Evolutionary conservation across 2,329 filamentous ascomycete genomes (phyloP).

Genomic region (Ceratocystis smalleyi): DNA sequence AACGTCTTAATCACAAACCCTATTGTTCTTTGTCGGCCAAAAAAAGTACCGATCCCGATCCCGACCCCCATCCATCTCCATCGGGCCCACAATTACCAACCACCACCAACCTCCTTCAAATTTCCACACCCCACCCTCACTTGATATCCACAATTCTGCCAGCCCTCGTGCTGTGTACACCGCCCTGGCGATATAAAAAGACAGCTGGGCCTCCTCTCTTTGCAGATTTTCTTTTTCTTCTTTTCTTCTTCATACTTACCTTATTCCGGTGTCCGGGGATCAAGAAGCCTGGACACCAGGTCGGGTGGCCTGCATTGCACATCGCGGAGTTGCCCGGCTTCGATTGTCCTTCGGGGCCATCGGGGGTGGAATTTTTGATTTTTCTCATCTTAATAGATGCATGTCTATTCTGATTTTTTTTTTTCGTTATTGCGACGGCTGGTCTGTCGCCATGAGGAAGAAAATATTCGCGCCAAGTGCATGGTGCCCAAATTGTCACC

Average conservation of each 20-base stretch:
- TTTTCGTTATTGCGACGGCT: slow-evolving; percentile 32
- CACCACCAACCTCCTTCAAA: background rate
- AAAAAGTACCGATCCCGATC: background rate
- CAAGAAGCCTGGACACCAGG: slow-evolving; percentile 30
- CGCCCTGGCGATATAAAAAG: slow-evolving; percentile 23
- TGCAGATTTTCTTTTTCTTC: slow-evolving; percentile 21
- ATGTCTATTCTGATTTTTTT: slow-evolving; percentile 17
- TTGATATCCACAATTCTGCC: background rate
- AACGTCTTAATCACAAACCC: background rate
- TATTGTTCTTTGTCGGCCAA: background rate
- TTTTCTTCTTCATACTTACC: slow-evolving; percentile 37
- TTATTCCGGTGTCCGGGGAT: slow-evolving; percentile 30
- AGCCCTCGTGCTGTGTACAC: background rate
- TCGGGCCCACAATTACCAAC: background rate
- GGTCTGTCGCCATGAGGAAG: slow-evolving; percentile 31
- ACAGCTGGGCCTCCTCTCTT: slow-evolving; percentile 9
- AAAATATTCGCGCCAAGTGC: slow-evolving; percentile 12
- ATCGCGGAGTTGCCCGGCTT: slow-evolving; percentile 34
- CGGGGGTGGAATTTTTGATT: slow-evolving; percentile 36
- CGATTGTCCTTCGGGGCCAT: slow-evolving; percentile 39
- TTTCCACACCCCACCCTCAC: background rate
- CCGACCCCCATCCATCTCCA: too few relatives aligned
- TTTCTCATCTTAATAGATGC: slow-evolving; percentile 15
- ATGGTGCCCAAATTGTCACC: too few relatives aligned
- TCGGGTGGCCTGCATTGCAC: slow-evolving; percentile 38